Evolutionary conservation across 2,329 filamentous ascomycete genomes (phyloP).

Genomic region (Aureobasidium sp.): DNA sequence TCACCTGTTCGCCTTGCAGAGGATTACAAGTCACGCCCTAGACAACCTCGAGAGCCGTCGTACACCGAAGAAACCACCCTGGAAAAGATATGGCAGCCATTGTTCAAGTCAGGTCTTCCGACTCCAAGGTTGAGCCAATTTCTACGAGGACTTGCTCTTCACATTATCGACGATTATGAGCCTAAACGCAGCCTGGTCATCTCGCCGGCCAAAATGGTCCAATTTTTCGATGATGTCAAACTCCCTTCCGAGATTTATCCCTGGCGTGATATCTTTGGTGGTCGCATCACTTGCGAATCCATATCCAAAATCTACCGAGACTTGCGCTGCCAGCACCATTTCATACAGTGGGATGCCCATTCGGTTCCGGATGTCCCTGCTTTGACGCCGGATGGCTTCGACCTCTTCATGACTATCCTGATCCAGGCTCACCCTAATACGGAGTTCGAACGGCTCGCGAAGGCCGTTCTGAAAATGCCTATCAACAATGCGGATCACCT

Average conservation of each 20-base stretch:
- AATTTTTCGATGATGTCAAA: slow-evolving; percentile 63
- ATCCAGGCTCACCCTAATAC: slow-evolving; percentile 69
- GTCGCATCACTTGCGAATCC: slow-evolving; percentile 34
- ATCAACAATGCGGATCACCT: slow-evolving; percentile 59
- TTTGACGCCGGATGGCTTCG: slow-evolving; percentile 42
- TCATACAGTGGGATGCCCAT: slow-evolving; percentile 39
- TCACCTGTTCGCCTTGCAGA: slow-evolving; percentile 21
- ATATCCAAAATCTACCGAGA: slow-evolving; percentile 42
- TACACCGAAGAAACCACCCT: slow-evolving; percentile 49
- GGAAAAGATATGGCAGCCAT: slow-evolving; percentile 67
- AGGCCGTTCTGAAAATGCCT: slow-evolving; percentile 62
- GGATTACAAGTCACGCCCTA: slow-evolving; percentile 26
- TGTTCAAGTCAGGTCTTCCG: slow-evolving; percentile 65
- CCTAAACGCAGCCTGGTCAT: slow-evolving; percentile 65
- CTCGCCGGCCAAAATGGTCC: slow-evolving; percentile 65
- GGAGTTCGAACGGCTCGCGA: slow-evolving; percentile 64
- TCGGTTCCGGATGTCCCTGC: slow-evolving; percentile 39
- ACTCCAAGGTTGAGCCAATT: slow-evolving; percentile 64
- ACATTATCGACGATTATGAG: slow-evolving; percentile 64
- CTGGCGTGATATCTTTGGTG: slow-evolving; percentile 47
- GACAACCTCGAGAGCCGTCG: slow-evolving; percentile 27
- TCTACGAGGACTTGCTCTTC: slow-evolving; percentile 63
- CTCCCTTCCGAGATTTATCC: slow-evolving; percentile 60
- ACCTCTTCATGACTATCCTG: slow-evolving; percentile 61
- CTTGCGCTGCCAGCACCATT: slow-evolving; percentile 42